Evolutionary conservation across 768 basidiomycete genomes (phyloP), one percentile per base, ranked within the genome.

Genomic region (Kwoniella heveanensis): DNA sequence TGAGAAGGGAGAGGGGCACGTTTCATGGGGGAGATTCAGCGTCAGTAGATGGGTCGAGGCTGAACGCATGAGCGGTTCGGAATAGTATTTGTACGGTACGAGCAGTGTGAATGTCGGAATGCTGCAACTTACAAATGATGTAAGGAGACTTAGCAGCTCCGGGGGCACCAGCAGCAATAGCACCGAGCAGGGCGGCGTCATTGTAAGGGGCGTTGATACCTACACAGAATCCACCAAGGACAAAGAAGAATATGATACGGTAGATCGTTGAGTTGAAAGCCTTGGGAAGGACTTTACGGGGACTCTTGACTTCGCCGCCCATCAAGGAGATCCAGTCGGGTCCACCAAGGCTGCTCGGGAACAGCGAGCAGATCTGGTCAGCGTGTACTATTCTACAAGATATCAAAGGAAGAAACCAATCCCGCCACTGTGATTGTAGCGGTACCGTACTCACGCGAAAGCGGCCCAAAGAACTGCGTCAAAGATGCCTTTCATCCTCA

Each of bases 61-160:
- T n/a, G n/a, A n/a, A n/a, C n/a, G n/a, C n/a, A n/a, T n/a, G n/a
- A n/a, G n/a, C n/a, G n/a, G n/a, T n/a, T n/a, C n/a, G n/a, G n/a
- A n/a, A n/a, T n/a, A n/a, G n/a, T n/a, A n/a, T n/a, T n/a, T n/a
- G n/a, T n/a, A n/a, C n/a, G n/a, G n/a, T n/a, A n/a, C n/a, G n/a
- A n/a, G n/a, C n/a, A n/a, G 19, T 37, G 29, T 19, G 12, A 47
- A 21, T 29, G 7, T 24, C 10, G 17, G 19, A 30, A 9, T 36
- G 4, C 7, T 32, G 13, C 13, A 5, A 56, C 64, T 60, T 30
- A 65, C 64, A 66, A 30, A 64, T 64, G 48, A 67, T 62, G 30
- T 70, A 64, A 47, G 66, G 63, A 32, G 29, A 27, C 54, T 65
- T 65, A 49, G 64, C 66, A 22, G 66, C 70, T 12, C 68, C 70